Evolutionary conservation across 805 yeast species (phyloP).

Genomic region (Kluyveromyces wickerhamii): DNA sequence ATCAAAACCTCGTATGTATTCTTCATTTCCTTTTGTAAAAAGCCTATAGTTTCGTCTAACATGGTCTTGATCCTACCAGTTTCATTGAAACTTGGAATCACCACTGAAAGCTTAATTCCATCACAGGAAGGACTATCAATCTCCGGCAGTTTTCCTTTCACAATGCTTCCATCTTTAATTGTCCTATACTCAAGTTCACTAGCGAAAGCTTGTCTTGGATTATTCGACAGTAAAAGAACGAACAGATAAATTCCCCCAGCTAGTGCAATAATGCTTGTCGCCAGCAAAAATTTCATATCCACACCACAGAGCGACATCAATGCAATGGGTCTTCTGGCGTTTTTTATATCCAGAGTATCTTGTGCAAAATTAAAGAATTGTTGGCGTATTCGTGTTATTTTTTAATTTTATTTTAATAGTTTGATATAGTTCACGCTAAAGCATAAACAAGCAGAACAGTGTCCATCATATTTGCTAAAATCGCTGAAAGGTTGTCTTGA

Average conservation of each 20-base stretch:
- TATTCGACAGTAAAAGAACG: constrained; percentile 48
- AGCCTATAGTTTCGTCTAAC: constrained; percentile 61
- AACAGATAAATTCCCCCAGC: constrained; percentile 30
- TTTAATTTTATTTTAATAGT: too few relatives aligned
- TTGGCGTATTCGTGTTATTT: too few relatives aligned
- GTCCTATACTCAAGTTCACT: constrained; percentile 51
- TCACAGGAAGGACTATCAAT: constrained; percentile 16
- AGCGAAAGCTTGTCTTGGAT: constrained; percentile 47
- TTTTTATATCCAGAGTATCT: too few relatives aligned
- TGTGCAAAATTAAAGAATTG: too few relatives aligned
- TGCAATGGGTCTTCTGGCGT: too few relatives aligned
- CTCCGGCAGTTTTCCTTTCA: constrained; percentile 27
- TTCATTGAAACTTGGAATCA: constrained; percentile 93
- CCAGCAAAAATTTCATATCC: constrained; percentile 9
- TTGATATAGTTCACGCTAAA: too few relatives aligned
- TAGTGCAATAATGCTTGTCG: constrained; percentile 9
- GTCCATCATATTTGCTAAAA: too few relatives aligned
- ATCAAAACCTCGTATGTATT: constrained; percentile 57
- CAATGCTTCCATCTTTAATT: constrained; percentile 26
- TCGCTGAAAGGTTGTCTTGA: too few relatives aligned
- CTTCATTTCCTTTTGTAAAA: constrained; percentile 34
- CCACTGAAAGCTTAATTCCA: constrained; percentile 57
- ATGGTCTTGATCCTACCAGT: constrained; percentile 58
- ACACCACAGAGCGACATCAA: constrained; percentile 10
- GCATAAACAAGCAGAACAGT: too few relatives aligned